Evolutionary conservation across 768 basidiomycete species (phyloP).

Genomic region (Chalciporus sphaerocephalus): DNA sequence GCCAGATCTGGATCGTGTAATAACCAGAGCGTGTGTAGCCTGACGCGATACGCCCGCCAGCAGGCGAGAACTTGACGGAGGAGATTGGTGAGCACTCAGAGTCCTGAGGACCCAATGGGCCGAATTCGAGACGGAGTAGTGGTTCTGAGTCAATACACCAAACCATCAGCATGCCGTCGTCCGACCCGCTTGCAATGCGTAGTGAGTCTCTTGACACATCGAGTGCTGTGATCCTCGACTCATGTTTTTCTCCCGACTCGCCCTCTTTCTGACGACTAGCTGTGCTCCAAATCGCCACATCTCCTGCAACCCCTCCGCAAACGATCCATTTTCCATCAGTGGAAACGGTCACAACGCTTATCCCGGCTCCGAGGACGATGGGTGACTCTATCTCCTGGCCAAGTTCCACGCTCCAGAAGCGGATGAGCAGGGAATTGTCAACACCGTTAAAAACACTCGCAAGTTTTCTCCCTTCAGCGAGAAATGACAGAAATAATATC

Average conservation of each 20-base stretch:
- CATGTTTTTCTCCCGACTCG: not conserved
- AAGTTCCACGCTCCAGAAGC: not conserved
- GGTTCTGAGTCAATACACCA: conserved; percentile 2
- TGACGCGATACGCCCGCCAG: conserved; percentile 9
- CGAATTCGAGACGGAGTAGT: not conserved
- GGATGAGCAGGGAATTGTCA: not conserved
- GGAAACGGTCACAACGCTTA: not conserved
- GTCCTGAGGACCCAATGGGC: conserved; percentile 1
- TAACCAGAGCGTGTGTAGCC: not conserved
- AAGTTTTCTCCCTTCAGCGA: not conserved
- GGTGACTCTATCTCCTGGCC: not conserved
- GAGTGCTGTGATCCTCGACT: not conserved
- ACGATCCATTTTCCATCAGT: not conserved
- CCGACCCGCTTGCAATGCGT: not conserved
- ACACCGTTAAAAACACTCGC: not conserved
- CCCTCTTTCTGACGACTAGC: not conserved
- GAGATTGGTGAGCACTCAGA: conserved; percentile 4
- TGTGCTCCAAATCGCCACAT: not conserved
- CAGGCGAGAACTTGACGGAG: conserved; percentile 17
- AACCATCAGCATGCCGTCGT: conserved; percentile 2
- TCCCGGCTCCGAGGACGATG: not conserved
- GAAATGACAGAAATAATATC: not conserved
- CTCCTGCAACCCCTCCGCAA: not conserved
- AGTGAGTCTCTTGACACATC: not conserved
- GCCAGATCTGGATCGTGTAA: conserved; percentile 10